A percentile compares a stretch with the other conserved stretches of the same genome.
Conservation (phyloP, 371 early-diverging fungal genomes). For the Mortierella sp. region DNA sequence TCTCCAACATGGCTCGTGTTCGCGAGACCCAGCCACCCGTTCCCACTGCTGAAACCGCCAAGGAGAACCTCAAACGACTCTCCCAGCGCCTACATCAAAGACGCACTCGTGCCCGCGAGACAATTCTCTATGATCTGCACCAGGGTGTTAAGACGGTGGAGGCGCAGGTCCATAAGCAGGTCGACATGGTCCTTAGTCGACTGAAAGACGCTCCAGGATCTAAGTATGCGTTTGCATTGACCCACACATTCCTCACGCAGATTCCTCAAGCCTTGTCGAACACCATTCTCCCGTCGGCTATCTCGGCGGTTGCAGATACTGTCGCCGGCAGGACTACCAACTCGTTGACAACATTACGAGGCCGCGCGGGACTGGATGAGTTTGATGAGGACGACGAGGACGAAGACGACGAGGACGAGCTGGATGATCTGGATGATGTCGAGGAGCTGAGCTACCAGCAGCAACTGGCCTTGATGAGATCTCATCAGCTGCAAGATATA, state of each 20-base stretch:
- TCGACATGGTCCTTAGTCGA: slow-evolving; percentile 51
- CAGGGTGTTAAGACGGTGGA: slow-evolving; percentile 53
- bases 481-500: slow-evolving; percentile 21
- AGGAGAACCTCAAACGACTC: slow-evolving; percentile 41
- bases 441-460: slow-evolving; percentile 32
- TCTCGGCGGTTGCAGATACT: slow-evolving; percentile 54
- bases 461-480: slow-evolving; percentile 9
- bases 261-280: slow-evolving; percentile 42
- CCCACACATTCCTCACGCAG: slow-evolving; percentile 45
- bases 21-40: slow-evolving; percentile 20
- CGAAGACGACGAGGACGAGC: slow-evolving; percentile 31
- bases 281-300: slow-evolving; percentile 51
- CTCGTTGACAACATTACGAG: slow-evolving; percentile 37
- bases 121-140: slow-evolving; percentile 48
- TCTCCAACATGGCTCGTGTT: slow-evolving; percentile 38
- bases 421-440: slow-evolving; percentile 28
- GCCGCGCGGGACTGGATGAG: slow-evolving; percentile 44
- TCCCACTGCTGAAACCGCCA: slow-evolving; percentile 34
- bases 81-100: slow-evolving; percentile 47
- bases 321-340: slow-evolving; percentile 45
- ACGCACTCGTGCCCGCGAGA: slow-evolving; percentile 43
- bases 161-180: slow-evolving; percentile 52
- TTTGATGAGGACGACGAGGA: slow-evolving; percentile 54
- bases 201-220: slow-evolving; percentile 50
- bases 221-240: slow-evolving; percentile 47